Percentiles rank a stretch among this genome's conserved stretches.
phyloP scores from a whole-genome alignment of 2,329 filamentous ascomycete species.

The Cytospora piceicola region DNA sequence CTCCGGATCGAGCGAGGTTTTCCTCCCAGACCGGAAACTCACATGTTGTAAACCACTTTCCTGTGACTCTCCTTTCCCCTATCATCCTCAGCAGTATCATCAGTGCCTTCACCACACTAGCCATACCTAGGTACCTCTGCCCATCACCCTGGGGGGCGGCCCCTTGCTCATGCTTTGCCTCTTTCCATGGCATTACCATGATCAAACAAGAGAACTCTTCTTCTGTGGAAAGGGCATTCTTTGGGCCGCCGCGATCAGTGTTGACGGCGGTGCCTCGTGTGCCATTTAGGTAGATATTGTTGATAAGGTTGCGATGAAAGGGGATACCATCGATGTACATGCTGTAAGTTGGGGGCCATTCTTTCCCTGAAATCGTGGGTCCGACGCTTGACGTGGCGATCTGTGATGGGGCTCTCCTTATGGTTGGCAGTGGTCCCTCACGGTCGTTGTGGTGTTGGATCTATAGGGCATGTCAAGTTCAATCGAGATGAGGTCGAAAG shows the following conservation, averaged over 20 bases:
- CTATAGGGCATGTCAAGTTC: not conserved
- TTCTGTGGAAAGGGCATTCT: not conserved
- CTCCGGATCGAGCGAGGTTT: not conserved
- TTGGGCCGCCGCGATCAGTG: not conserved
- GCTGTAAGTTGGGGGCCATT: not conserved
- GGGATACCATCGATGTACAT: not conserved
- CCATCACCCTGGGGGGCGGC: not conserved
- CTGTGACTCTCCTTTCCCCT: not conserved
- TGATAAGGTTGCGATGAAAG: not conserved
- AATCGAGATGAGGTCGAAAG: not conserved
- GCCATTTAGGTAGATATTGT: not conserved
- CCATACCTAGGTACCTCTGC: not conserved
- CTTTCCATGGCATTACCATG: not conserved
- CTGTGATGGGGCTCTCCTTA: not conserved
- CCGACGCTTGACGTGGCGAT: not conserved
- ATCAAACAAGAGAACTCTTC: too few relatives aligned
- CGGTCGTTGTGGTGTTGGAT: not conserved
- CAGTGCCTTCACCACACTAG: not conserved
- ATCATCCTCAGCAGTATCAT: not conserved
- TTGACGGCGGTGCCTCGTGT: not conserved
- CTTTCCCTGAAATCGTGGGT: not conserved
- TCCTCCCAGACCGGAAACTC: not conserved
- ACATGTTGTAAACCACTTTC: not conserved
- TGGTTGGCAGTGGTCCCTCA: not conserved
- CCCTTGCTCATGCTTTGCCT: not conserved